Conservation (phyloP, 2,329 filamentous ascomycete genomes). For the Aspergillus sp. region DNA sequence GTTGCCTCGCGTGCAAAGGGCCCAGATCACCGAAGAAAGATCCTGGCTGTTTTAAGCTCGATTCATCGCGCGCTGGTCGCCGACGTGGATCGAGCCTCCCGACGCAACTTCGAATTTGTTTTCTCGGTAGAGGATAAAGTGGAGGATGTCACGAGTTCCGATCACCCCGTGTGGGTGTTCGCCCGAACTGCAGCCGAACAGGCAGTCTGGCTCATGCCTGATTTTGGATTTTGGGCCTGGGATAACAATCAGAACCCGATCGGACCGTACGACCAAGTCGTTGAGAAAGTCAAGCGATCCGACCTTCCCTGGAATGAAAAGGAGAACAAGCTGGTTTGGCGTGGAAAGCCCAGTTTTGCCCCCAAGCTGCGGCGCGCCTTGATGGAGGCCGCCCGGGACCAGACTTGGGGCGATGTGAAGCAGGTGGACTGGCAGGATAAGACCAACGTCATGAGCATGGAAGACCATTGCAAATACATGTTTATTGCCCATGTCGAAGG, state of each 20-base stretch:
- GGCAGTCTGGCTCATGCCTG: conserved; percentile 47
- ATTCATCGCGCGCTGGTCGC: conserved; percentile 45
- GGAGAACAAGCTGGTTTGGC: conserved; percentile 43
- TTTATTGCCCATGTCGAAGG: conserved; percentile 52
- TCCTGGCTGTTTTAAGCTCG: conserved; percentile 41
- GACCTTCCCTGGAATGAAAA: conserved; percentile 34
- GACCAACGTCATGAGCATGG: conserved; percentile 43
- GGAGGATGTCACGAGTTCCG: conserved; percentile 35
- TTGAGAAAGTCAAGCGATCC: conserved; percentile 21
- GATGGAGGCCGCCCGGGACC: conserved; percentile 33
- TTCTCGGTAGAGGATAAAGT: conserved; percentile 40
- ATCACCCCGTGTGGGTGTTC: conserved; percentile 41
- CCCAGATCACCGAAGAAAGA: conserved; percentile 35
- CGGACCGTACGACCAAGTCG: conserved; percentile 33
- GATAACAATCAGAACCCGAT: conserved; percentile 32
- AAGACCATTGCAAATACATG: conserved; percentile 50
- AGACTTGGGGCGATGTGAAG: conserved; percentile 46
- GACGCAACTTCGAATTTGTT: conserved; percentile 46
- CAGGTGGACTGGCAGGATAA: conserved; percentile 36
- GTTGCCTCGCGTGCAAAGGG: conserved; percentile 23
- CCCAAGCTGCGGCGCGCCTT: conserved; percentile 37
- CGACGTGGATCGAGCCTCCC: conserved; percentile 23
- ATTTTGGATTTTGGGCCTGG: conserved; percentile 51
- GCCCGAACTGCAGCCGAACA: conserved; percentile 34
- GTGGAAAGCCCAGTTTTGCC: conserved; percentile 41